Evolutionary conservation across 1,139 yeast genomes (phyloP), one percentile per base, ranked within the genome.

Genomic region (Taphrina wiesneri): DNA sequence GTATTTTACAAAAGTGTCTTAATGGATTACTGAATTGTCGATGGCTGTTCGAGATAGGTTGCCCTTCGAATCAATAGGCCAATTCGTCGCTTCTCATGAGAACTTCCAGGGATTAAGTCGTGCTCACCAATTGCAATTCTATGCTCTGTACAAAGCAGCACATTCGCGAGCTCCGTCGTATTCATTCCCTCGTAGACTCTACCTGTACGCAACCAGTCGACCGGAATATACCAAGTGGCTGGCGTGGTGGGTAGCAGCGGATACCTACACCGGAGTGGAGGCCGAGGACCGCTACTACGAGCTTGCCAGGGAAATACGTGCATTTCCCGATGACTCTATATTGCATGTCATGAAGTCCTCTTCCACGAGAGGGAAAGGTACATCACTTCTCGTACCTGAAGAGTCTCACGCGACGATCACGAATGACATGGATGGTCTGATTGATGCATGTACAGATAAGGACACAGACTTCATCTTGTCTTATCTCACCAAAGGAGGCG

Each of bases 11-110:
- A n/a, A n/a, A 34, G n/a, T 13, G n/a, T 13, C n/a, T 34, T 13
- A 21, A 47, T 28, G 57, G 57, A 53, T 23, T 9, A 19, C 15
- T 34, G n/a, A 13, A 34, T 26, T 47, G n/a, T 15, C 43, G 30
- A 32, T 11, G 23, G 19, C 17, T 2, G n/a, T 13, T 7, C 43
- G n/a, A n/a, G 17, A 39, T 2, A 23, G 7, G 17, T 21, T 60
- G 30, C 57, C 64, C 1, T 60, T 51, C 30, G 57, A 60, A 51
- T 43, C 64, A 15, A 34, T 60, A 21, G 49, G 57, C 4, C 49
- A 49, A 26, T 60, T 45, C 21, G 64, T 60, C 17, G 64, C 56
- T 21, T 41, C 64, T 15, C 59, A 54, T 39, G 43, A 30, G 6
- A 54, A 39, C 25, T 54, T 54, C 17, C 26, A 23, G 21, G 19